Base-by-base conservation (phyloP, 2,329 filamentous ascomycete species). In the Lithohypha guttulata region DNA sequence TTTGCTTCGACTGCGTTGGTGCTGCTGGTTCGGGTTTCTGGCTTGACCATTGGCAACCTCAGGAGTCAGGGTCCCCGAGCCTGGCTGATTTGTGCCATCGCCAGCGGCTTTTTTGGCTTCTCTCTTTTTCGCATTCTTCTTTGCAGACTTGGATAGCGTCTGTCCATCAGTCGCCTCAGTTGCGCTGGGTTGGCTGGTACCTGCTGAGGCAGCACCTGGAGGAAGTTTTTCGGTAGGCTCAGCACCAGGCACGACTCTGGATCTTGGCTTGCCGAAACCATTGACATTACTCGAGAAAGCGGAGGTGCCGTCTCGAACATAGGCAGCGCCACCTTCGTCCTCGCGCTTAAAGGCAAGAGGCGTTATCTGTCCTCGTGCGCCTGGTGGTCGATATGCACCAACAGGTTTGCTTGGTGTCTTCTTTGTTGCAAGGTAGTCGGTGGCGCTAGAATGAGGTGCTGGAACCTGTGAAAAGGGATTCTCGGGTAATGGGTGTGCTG, bases 41-140 rank as follows among this genome's bases (percentile, higher is more conserved):
- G 43, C 27, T 46, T 43, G 40, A 40, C 41, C 41, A 45, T 43
- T 47, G 50, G 43, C 27, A 30, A 39, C 33, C n/a, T 46, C 49
- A 8, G 47, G 45, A 20, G 39, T 39, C 28, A 50, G 43, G 26
- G 39, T 46, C 23, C 31, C 34, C 9, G 36, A 3, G 15, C 20
- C 23, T 23, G n/a, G 30, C 30, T 66, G 64, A 50, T 77, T 79
- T 34, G 74, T 76, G 13, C 84, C 83, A 4, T 69, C 73, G 32
- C 91, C 86, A 58, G 87, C 91, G 36, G 75, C 75, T 65, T 95
- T 96, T 71, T 93, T 95, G 50, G 84, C 84, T 51, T 84, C 80
- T 31, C 91, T 77, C 75, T 96, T 96, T 76, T 96, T 96, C 76
- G 96, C 96, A 66, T 95, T 95, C 73, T 95, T 95, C 52, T 84